phyloP scores from a whole-genome alignment of 257 asterid species.

The Solanum pennellii region DNA sequence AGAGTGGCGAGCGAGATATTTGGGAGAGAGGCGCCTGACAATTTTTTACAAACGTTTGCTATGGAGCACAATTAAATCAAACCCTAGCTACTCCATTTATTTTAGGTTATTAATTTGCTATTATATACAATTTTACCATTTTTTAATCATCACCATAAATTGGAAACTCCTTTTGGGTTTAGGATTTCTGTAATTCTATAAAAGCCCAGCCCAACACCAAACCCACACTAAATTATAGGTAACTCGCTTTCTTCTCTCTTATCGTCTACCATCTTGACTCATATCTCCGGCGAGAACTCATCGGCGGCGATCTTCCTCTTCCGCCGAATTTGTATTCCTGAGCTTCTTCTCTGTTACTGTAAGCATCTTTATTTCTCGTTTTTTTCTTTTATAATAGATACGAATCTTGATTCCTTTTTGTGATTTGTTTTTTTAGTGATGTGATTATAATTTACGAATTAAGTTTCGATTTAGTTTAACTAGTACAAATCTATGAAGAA shows the following conservation, averaged over 20 bases:
- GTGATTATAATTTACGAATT: background rate
- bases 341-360: background rate
- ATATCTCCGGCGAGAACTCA: background rate
- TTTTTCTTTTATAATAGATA: background rate
- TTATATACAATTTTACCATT: too few species aligned
- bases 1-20: too few species aligned
- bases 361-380: background rate
- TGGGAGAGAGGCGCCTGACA: too few species aligned
- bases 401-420: background rate
- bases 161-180: background rate
- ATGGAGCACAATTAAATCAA: too few species aligned
- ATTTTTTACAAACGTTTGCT: too few species aligned
- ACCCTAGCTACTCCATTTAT: too few species aligned
- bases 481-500: background rate
- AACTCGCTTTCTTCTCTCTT: background rate
- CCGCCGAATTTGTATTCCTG: background rate
- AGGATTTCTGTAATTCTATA: background rate
- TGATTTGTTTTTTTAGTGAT: background rate
- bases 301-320: background rate
- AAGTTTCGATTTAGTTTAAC: background rate
- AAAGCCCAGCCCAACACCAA: background rate
- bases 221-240: background rate
- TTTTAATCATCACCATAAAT: too few species aligned
- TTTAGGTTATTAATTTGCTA: too few species aligned
- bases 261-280: background rate